These are phyloP conservation scores for Backusella circina DNA, from an alignment of 192 early-diverging fungal species.

Conservation along the genomic window DNA sequence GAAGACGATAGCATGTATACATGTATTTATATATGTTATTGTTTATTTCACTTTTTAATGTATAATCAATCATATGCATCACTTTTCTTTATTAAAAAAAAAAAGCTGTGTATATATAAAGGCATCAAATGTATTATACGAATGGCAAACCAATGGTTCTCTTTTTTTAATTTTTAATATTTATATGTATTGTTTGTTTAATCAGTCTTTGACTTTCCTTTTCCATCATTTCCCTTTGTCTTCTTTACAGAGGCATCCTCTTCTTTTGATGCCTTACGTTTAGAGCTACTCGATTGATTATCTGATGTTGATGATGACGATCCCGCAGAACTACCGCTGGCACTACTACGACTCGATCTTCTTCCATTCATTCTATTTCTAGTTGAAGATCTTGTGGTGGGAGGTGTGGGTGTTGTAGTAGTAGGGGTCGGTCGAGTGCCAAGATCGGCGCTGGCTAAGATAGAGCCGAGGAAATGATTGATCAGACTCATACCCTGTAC, in stretches of 20 bases:
- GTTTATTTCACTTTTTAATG: neutral
- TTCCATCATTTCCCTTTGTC: neutral
- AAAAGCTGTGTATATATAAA: no score
- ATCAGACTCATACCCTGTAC: conserved; percentile 32
- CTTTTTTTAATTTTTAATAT: neutral
- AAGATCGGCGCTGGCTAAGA: conserved; percentile 27
- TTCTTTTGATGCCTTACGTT: neutral
- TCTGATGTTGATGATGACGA: neutral
- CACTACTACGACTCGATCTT: neutral
- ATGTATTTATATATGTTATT: neutral
- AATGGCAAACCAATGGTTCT: neutral
- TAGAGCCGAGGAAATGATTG: conserved; percentile 28
- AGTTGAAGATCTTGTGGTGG: neutral
- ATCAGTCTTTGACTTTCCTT: neutral
- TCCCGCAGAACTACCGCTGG: neutral
- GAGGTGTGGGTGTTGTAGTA: neutral
- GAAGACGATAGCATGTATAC: neutral
- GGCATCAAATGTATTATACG: no score
- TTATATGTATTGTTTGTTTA: neutral
- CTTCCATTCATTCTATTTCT: neutral
- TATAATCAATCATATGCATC: no score
- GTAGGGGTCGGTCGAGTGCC: neutral
- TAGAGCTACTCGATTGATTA: neutral
- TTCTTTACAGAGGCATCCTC: neutral
- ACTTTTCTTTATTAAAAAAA: no score